Base-by-base conservation (phyloP, 2,329 filamentous ascomycete genomes). In the Whalleya microplaca region DNA sequence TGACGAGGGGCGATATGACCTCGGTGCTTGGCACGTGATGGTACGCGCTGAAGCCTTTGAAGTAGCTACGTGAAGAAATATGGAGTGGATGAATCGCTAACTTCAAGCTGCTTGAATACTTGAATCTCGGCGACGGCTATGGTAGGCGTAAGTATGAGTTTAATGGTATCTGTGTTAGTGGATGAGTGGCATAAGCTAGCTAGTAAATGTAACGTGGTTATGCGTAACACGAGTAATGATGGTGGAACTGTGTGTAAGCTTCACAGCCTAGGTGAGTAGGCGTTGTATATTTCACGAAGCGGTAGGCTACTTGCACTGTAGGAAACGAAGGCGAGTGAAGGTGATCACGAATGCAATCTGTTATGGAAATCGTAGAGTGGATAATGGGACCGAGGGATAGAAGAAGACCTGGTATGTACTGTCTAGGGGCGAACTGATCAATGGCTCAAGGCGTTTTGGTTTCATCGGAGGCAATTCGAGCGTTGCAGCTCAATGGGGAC, bases 401-500 rank as follows among this genome's bases (percentile, higher is more conserved):
- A 12, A 41, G 45, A 46, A n/a, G n/a, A n/a, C n/a, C n/a, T n/a
- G n/a, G n/a, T n/a, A n/a, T n/a, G n/a, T n/a, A n/a, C n/a, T n/a
- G n/a, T n/a, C n/a, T n/a, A n/a, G n/a, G n/a, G n/a, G n/a, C n/a
- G n/a, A n/a, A n/a, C n/a, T n/a, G 32, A 37, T 37, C 32, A 14
- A 37, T 16, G 32, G 32, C 10, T 37, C 32, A 37, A 12, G 32
- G 32, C 32, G 32, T 12, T 37, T 16, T 37, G 32, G 32, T 37
- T 37, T 37, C 32, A 37, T 14, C 9, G 10, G 10, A 16, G 40
- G 14, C 27, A 45, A 52, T 12, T 27, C 21, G 37, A 46, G 12
- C 32, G 46, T 43, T 16, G 47, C 14, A 48, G 37, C 49, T 57
- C 52, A 51, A 53, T 55, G 49, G 49, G 53, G 56, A 53, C 57